Percentiles rank a stretch among this genome's conserved stretches.
Conservation (phyloP, 257 asterid species). For the Capsicum pubescens region DNA sequence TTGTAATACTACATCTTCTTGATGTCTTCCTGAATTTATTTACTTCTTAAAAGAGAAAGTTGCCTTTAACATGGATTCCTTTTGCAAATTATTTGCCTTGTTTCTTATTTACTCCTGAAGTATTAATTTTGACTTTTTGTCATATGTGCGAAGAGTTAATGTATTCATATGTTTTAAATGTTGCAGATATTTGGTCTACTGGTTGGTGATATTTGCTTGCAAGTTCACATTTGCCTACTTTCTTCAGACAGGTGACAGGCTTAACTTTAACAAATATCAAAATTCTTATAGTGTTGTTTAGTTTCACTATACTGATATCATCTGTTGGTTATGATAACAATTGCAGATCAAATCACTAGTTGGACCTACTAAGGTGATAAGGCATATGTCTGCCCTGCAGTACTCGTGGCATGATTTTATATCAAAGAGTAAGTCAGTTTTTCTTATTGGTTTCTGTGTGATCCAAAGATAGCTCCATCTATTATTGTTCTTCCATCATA, state of each 20-base stretch:
- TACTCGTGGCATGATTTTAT: slow-evolving; percentile 94
- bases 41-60: neutral
- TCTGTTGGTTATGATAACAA: slow-evolving; percentile 29
- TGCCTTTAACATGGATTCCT: neutral
- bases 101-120: neutral
- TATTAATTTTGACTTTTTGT: neutral
- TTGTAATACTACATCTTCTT: neutral
- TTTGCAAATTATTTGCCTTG: neutral
- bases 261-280: neutral
- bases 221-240: slow-evolving; percentile 93
- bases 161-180: slow-evolving; percentile 17
- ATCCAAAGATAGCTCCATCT: neutral
- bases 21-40: neutral
- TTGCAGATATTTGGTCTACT: slow-evolving; percentile 84
- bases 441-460: neutral
- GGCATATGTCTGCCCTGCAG: slow-evolving; percentile 48
- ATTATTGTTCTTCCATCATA: neutral
- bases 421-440: slow-evolving; percentile 64
- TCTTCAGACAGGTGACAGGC: slow-evolving; percentile 74
- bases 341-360: slow-evolving; percentile 90
- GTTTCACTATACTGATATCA: neutral
- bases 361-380: slow-evolving; percentile 67
- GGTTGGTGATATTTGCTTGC: slow-evolving; percentile 93
- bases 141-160: neutral
- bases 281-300: neutral